Evolutionary conservation across 1,139 yeast genomes (phyloP), one percentile per base, ranked within the genome.

Genomic region (Sugiyamaella paludigena): DNA sequence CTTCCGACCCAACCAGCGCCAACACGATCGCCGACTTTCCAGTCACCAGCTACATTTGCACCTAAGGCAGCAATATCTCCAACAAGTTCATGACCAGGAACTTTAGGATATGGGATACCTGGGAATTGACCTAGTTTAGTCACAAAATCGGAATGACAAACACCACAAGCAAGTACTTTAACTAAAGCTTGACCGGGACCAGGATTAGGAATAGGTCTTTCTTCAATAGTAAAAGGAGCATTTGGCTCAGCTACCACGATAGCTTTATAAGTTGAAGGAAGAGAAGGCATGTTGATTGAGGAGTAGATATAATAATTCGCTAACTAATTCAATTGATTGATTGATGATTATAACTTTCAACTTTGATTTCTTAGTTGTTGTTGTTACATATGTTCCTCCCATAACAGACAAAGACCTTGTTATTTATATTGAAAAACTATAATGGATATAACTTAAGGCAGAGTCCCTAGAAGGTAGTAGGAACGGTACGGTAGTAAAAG

Each of bases 141-240:
- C 60, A 77, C 82, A 52, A 77, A 62, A 58, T 80, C 84, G 10
- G 81, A 72, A 29, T 84, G 85, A 67, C 88, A 82, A 52, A 82
- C 72, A 31, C 87, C 86, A 62, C 86, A 78, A 47, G 72, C 72
- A 47, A 70, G 65, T 47, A 69, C 73, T 62, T 77, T 78, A 72
- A 82, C 70, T 62, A 82, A 73, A 49, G 81, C 69, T 66, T 82
- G 84, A 60, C 77, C 79, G 50, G 81, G 70, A 58, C 73, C 75
- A 52, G 86, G 86, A 51, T 63, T 67, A 48, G 87, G 86, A 42
- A 81, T 83, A 34, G 85, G 81, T 26, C 38, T 10, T 15, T 41
- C 44, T 11, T 33, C 26, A 26, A 41, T 33, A 8, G 12, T 33
- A 38, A 41, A 41, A 5, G 44, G 44, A 32, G 38, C 44, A n/a